phyloP scores from a whole-genome alignment of 371 early-diverging fungal species.

The Syncephalastrum monosporum region DNA sequence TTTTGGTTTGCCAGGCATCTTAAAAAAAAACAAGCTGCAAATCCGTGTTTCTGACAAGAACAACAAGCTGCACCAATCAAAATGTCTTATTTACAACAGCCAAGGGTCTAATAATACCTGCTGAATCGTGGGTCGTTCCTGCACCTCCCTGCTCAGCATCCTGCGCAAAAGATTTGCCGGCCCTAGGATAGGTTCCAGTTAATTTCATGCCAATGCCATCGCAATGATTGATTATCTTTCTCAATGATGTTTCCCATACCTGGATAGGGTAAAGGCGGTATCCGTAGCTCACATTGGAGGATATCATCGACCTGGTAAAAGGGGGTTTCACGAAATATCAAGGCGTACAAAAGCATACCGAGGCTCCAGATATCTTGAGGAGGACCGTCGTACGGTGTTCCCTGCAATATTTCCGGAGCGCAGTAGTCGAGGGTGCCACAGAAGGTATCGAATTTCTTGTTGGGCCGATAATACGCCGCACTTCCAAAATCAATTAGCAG shows the following conservation, averaged over 20 bases:
- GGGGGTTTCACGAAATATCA: constrained; percentile 80
- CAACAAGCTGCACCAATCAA: too few relatives aligned
- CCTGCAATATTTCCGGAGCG: constrained; percentile 72
- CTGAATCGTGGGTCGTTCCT: constrained; percentile 50
- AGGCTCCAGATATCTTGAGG: constrained; percentile 87
- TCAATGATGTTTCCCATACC: constrained; percentile 31
- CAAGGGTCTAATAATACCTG: constrained; percentile 57
- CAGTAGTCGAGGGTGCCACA: constrained; percentile 76
- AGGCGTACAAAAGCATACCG: constrained; percentile 78
- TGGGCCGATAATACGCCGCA: constrained; percentile 62
- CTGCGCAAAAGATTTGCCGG: constrained; percentile 51
- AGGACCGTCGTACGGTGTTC: constrained; percentile 67
- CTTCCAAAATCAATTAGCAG: constrained; percentile 79
- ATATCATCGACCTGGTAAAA: constrained; percentile 80
- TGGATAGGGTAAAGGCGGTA: constrained; percentile 62
- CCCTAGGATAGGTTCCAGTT: constrained; percentile 18
- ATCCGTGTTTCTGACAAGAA: too few relatives aligned
- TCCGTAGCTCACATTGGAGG: constrained; percentile 56
- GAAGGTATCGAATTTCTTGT: constrained; percentile 68
- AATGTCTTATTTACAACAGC: constrained; percentile 9
- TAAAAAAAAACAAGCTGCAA: too few relatives aligned
- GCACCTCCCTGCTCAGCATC: constrained; percentile 53
- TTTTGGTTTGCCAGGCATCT: too few relatives aligned
- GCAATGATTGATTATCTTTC: background rate
- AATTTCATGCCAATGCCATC: too few relatives aligned